Base-by-base conservation (phyloP, 306 rosid genomes). In the Abrus precatorius region DNA sequence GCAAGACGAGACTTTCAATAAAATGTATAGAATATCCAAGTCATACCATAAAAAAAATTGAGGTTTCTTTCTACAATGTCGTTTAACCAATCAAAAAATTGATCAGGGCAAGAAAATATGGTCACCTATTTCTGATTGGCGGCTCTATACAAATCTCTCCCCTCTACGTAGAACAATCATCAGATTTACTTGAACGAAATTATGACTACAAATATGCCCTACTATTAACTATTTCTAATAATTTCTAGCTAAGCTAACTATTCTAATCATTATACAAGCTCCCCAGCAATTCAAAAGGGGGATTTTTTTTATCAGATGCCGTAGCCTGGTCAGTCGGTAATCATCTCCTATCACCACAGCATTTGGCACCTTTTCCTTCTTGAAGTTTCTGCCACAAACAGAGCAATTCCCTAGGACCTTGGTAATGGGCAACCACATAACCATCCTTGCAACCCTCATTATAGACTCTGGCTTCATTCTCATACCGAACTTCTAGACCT, bases 361-460 rank as follows among this genome's bases (percentile, higher is more conserved):
- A 96, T 76, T 80, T 77, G 28, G 96, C 88, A 8, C 91, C 85
- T 45, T 83, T 88, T 59, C 84, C 89, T 79, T 90, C 95, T 75
- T 89, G 87, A 84, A 96, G 90, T 86, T 92, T 96, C 84, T 87
- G 98, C 98, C 98, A 96, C 69, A 96, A 89, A 85, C 99, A 96
- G 0, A 93, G 92, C 98, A 96, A 82, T 86, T 93, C 99, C 84
- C 98, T 79, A 1, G 99, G 99, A 64, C 93, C 97, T 85, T 96
- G 99, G 90, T 96, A 96, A 85, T 96, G 99, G 10, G 99, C 98
- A 80, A 96, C 91, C n/a, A 96, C 88, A 62, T 92, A 96, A 44
- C 93, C 94, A 20, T 96, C 97, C 68, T 87, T 90, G 83, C 99
- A 96, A 30, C 99, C 99, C 64, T 83, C 94, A 36, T 86, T 88